Evolutionary conservation across 768 basidiomycete genomes (phyloP).

Genomic region (Mycena rebaudengoi): DNA sequence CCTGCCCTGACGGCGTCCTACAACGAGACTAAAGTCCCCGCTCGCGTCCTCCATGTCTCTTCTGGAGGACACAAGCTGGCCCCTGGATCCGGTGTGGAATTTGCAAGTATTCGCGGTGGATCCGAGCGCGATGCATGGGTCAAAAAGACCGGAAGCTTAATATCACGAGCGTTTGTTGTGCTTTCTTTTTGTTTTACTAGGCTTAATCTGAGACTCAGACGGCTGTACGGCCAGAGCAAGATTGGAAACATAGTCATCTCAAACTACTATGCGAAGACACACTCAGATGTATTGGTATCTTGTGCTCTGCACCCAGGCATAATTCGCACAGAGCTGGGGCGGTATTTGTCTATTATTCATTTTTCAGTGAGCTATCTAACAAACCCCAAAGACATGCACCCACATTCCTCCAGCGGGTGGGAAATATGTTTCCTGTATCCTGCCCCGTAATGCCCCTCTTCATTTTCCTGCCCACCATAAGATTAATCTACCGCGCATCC

Average conservation of each 20-base stretch:
- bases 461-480: not conserved
- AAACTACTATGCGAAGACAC: constrained; percentile 35
- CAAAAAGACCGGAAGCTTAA: not conserved
- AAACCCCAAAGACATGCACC: not conserved
- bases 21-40: constrained; percentile 20
- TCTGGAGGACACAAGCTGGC: constrained; percentile 7
- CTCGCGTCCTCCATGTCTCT: constrained; percentile 35
- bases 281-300: constrained; percentile 38
- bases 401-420: not conserved
- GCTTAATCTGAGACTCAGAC: not conserved
- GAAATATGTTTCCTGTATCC: not conserved
- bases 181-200: not conserved
- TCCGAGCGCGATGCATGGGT: constrained; percentile 15
- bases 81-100: constrained; percentile 15
- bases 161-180: not conserved
- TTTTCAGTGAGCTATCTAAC: not conserved
- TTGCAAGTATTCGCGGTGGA: constrained; percentile 4
- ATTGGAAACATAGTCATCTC: constrained; percentile 40
- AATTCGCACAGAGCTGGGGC: constrained; percentile 27
- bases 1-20: constrained; percentile 30
- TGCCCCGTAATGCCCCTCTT: not conserved
- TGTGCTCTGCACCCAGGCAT: constrained; percentile 38
- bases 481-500: not conserved
- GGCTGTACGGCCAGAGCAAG: constrained; percentile 15
- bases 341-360: not conserved